These are phyloP conservation scores for Usnea hakonensis DNA, from an alignment of 495 filamentous ascomycete genomes.

Conservation along the genomic window DNA sequence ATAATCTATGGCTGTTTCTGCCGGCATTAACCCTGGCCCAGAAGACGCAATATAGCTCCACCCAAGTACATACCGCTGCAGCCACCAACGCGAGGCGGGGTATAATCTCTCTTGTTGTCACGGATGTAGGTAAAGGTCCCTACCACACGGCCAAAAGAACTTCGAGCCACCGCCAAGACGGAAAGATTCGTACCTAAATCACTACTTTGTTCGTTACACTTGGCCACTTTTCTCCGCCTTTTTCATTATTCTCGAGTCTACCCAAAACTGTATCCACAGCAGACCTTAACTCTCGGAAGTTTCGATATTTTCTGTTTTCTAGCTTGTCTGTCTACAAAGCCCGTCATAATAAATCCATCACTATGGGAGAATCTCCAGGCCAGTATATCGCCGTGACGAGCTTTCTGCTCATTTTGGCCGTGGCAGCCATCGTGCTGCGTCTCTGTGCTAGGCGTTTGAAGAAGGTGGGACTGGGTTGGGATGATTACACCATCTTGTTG, in stretches of 20 bases:
- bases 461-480: conserved; percentile 1
- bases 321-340: not conserved
- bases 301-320: not conserved
- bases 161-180: no score
- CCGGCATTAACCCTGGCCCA: not conserved
- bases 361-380: not conserved
- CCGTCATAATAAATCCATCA: not conserved
- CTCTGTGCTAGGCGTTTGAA: conserved; percentile 5
- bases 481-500: conserved; percentile 1
- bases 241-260: not conserved
- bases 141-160: no score
- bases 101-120: no score
- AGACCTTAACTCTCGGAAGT: not conserved
- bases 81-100: not conserved
- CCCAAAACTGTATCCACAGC: not conserved
- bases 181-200: no score
- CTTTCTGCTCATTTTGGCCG: not conserved
- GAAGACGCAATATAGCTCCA: not conserved
- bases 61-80: not conserved
- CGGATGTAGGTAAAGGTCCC: no score
- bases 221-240: not conserved
- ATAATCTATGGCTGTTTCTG: not conserved
- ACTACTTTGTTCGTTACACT: no score
- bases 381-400: not conserved
- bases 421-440: not conserved